Base-by-base conservation (phyloP, 1,284 basidiomycete genomes). In the Papiliotrema flavescens region DNA sequence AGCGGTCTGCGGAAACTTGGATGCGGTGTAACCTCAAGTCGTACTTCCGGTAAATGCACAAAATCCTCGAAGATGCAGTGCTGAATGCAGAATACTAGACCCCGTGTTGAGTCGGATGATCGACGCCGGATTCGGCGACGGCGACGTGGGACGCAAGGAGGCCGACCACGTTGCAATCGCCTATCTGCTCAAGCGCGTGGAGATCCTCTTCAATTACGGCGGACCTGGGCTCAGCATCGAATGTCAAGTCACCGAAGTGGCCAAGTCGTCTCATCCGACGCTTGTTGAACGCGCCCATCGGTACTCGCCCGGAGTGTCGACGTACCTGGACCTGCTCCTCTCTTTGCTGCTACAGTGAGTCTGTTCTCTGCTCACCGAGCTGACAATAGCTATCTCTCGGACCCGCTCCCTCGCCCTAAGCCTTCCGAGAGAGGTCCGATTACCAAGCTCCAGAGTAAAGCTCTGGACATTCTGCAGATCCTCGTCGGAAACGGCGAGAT, bases 11-110 rank as follows among this genome's bases (percentile, higher is more conserved):
- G 6, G 93, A 96, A 73, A 92, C 91, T 0, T 97, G 93, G 93
- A 91, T 97, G 87, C 83, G 92, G 28, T 91, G 89, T 67, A 92
- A 86, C 67, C 79, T 95, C n/a, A 87, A 86, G 67, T 93, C 90
- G 0, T 94, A 93, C 72, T 79, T 90, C 55, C 83, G 91, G 90
- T 92, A 72, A 49, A 80, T 52, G 3, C 14, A 28, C 32, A 5
- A 17, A 9, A 1, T 3, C 14, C 13, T 2, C 8, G 2, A 35
- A 32, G 28, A 32, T 32, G 28, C 11, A 6, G 28, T 32, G 14
- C 44, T 41, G n/a, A 24, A 41, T 2, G 40, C 47, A 89, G 89
- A n/a, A 80, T 94, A 28, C 79, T 96, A 37, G 92, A 96, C 67
- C 91, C 92, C 0, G 81, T 96, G 8, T 73, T 95, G n/a, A 83